These are phyloP conservation scores for Botrytis deweyae DNA, from an alignment of 2,329 filamentous ascomycete species.

Conservation along the genomic window DNA sequence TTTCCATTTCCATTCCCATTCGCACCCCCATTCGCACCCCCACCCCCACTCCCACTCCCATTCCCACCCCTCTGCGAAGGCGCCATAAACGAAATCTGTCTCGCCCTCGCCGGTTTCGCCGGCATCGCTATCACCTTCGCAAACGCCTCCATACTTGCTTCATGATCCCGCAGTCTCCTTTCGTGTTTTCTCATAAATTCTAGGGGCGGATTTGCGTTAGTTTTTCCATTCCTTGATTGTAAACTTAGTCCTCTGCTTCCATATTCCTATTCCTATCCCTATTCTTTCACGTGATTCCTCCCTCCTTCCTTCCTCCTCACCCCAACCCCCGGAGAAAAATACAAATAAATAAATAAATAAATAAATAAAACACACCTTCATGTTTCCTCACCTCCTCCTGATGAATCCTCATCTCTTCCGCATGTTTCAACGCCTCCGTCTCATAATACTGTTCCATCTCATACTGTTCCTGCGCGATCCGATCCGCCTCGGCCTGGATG, in stretches of 20 bases:
- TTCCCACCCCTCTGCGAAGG: conserved; percentile 12
- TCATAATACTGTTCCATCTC: conserved; percentile 40
- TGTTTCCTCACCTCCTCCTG: conserved; percentile 37
- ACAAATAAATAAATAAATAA: background rate
- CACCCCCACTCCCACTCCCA: background rate
- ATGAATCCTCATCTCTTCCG: conserved; percentile 37
- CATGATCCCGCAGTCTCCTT: conserved; percentile 32
- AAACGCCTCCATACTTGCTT: conserved; percentile 37
- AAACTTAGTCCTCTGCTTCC: no score
- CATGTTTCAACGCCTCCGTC: conserved; percentile 37
- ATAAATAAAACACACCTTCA: conserved; percentile 26
- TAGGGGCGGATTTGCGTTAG: background rate
- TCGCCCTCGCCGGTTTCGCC: conserved; percentile 31
- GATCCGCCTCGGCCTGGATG: conserved; percentile 33
- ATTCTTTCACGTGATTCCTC: no score
- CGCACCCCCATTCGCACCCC: background rate
- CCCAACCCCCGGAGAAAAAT: no score
- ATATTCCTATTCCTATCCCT: background rate
- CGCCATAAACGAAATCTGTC: conserved; percentile 33
- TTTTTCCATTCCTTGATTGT: no score
- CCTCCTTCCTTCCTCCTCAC: background rate
- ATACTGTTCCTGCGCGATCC: conserved; percentile 39
- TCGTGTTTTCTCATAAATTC: conserved; percentile 31
- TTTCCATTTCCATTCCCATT: background rate
- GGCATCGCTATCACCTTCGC: conserved; percentile 40